Evolutionary conservation across 1,284 basidiomycete genomes (phyloP).

Genomic region (Marasmius sp.): DNA sequence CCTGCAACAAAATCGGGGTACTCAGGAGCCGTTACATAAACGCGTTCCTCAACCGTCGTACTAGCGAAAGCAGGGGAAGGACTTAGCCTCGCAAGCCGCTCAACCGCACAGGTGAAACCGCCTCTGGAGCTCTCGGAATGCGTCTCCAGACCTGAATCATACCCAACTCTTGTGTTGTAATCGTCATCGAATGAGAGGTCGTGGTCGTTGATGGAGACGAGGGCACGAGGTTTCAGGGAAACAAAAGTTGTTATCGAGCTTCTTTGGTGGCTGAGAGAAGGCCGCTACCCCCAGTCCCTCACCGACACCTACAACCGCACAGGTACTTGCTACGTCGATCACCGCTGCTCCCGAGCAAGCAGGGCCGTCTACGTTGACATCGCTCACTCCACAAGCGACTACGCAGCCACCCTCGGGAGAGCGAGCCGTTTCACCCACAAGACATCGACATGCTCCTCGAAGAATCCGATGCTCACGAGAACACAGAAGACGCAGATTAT

Average conservation of each 20-base stretch:
- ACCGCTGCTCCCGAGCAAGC: neutral
- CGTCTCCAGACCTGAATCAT: constrained; percentile 45
- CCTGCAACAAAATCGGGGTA: constrained; percentile 76
- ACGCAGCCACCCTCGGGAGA: too few relatives aligned
- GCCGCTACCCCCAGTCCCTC: constrained; percentile 16
- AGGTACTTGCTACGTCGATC: neutral
- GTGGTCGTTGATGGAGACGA: constrained; percentile 29
- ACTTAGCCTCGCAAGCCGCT: constrained; percentile 66
- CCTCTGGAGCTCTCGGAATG: constrained; percentile 60
- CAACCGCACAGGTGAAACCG: too few relatives aligned
- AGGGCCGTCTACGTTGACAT: too few relatives aligned
- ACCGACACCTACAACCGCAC: neutral
- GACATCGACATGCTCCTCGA: too few relatives aligned
- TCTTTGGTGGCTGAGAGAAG: constrained; percentile 51
- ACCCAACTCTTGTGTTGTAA: constrained; percentile 28
- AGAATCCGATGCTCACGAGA: too few relatives aligned
- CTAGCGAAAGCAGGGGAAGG: constrained; percentile 90
- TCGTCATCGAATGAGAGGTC: constrained; percentile 22
- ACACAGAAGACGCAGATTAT: too few relatives aligned
- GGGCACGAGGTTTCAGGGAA: constrained; percentile 76
- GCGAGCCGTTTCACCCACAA: too few relatives aligned
- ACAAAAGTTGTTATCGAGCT: constrained; percentile 76
- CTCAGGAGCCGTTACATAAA: constrained; percentile 88
- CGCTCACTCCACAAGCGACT: too few relatives aligned
- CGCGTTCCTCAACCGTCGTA: constrained; percentile 55